Percentiles rank a stretch among this genome's conserved stretches.
phyloP scores from a whole-genome alignment of 139 green algal species.

The Ulvella scutata region DNA sequence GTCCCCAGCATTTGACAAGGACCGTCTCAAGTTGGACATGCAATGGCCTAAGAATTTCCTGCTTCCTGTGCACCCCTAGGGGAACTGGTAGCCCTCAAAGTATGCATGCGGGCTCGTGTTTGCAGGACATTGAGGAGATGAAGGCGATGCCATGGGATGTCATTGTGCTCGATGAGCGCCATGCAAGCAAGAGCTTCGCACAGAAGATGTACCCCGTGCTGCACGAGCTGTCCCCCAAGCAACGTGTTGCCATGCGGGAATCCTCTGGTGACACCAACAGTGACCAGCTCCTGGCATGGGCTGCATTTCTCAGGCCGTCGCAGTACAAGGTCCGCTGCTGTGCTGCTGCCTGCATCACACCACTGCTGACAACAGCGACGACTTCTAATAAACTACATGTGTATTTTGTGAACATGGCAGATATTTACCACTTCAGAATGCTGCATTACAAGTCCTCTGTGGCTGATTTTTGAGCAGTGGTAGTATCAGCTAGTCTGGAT shows the following conservation, averaged over 20 bases:
- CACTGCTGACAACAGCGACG: neutral
- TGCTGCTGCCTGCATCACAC: no score
- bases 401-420: neutral
- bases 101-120: no score
- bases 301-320: neutral
- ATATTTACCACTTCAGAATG: neutral
- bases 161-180: slow-evolving; percentile 53
- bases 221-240: neutral
- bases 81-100: no score
- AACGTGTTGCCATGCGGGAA: neutral
- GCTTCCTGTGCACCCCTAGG: no score
- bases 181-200: slow-evolving; percentile 8
- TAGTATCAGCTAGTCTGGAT: no score
- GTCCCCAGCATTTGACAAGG: no score
- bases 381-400: neutral
- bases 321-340: neutral
- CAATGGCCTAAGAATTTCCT: no score
- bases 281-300: neutral
- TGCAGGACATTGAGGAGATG: slow-evolving; percentile 25
- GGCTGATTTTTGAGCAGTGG: no score
- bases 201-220: neutral
- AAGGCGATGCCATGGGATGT: slow-evolving; percentile 39
- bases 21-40: no score
- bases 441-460: no score
- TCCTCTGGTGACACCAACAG: neutral